phyloP scores from a whole-genome alignment of 176 grass and related monocot species.

The Hordeum marinum region DNA sequence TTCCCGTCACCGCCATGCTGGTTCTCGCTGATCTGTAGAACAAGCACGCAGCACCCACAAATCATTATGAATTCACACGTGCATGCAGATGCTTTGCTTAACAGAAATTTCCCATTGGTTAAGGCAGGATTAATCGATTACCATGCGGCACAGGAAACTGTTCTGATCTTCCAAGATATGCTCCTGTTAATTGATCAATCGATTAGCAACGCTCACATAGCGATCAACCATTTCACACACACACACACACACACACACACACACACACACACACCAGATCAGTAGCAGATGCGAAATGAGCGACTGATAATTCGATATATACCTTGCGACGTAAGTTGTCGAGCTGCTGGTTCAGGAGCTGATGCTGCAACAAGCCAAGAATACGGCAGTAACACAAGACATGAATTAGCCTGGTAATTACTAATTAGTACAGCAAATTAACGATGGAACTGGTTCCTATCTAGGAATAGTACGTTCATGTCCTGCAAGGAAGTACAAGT shows the following conservation, averaged over 20 bases:
- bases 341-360: conserved; percentile 73
- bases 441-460: neutral
- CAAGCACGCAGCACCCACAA: neutral
- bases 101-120: neutral
- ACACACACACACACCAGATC: neutral
- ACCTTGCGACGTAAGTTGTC: conserved; percentile 89
- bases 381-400: neutral
- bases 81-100: neutral
- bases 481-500: neutral
- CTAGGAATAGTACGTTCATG: neutral
- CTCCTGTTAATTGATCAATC: conserved; percentile 35
- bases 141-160: conserved; percentile 61
- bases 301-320: neutral
- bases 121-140: neutral
- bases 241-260: neutral
- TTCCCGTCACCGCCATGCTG: conserved; percentile 39
- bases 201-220: neutral
- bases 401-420: neutral
- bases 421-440: neutral
- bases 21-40: conserved; percentile 41
- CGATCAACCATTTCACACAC: neutral
- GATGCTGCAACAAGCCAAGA: conserved; percentile 45
- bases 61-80: neutral
- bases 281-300: neutral
- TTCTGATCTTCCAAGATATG: conserved; percentile 83